Evolutionary conservation across 2,329 filamentous ascomycete species (phyloP), one percentile per base, ranked within the genome.

Genomic region (Zopfia rhizophila): DNA sequence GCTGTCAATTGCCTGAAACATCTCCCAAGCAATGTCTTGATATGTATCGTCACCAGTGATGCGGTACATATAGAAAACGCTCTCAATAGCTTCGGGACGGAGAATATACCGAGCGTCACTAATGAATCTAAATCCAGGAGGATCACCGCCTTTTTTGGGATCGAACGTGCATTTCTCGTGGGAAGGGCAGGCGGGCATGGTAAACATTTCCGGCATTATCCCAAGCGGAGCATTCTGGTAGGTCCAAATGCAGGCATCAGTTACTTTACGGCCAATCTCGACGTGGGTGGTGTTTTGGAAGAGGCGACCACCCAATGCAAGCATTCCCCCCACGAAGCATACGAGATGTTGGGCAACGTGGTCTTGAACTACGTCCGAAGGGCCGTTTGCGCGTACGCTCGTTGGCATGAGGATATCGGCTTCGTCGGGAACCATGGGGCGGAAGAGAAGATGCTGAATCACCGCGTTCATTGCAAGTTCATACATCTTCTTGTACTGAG

Each of bases 71-170:
- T 90, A 80, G 65, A 90, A 92, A 4, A 92, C 80, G 16, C 83
- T 87, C 73, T 91, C 88, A 45, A 91, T 89, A 1, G 88, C 88
- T 69, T 91, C 88, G 7, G 88, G 88, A 4, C 69, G 79, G 13
- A 89, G 74, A 24, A 87, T 79, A 64, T 88, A 88, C 37, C 78
- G 76, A 21, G 75, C 70, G 55, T 87, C 83, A 25, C 72, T 66
- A 17, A 85, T 75, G 12, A 74, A 72, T 4, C 78, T 72, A 70
- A 86, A 82, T 11, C 84, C 84, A 2, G 71, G 73, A 5, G 77
- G 74, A 4, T 84, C 55, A 13, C 68, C 72, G 65, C 48, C 75
- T 58, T 58, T 52, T 24, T 59, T 46, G 28, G 61, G 60, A 62
- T 75, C 56, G 69, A 70, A 72, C 12, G 68, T 74, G 24, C 69